Conservation (phyloP, 108 stramenopile species). For the Discostella stelligeroides region DNA sequence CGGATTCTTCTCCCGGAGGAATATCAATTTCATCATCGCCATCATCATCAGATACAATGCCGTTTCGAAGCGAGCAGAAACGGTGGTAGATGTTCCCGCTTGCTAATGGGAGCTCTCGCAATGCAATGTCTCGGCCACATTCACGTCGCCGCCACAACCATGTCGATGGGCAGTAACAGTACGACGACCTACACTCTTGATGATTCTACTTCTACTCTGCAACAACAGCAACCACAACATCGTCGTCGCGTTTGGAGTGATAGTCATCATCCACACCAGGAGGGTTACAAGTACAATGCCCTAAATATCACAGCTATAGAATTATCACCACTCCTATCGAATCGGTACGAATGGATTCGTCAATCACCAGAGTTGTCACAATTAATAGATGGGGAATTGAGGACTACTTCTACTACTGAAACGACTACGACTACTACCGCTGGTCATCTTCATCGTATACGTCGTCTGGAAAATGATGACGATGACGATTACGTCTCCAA, state of each 20-base stretch:
- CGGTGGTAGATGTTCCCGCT: not conserved
- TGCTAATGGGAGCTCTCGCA: not conserved
- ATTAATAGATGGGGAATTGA: constrained; percentile 22
- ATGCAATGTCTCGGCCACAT: not conserved
- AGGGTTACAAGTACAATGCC: not conserved
- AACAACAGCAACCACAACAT: too few species aligned
- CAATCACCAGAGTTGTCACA: constrained; percentile 29
- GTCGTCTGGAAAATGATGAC: constrained; percentile 12
- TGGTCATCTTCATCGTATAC: not conserved
- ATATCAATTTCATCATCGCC: too few species aligned
- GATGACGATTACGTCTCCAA: constrained; percentile 13
- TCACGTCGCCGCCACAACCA: not conserved
- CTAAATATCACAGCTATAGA: constrained; percentile 13
- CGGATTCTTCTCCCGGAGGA: too few species aligned
- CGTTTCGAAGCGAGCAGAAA: not conserved
- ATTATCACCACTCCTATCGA: constrained; percentile 2
- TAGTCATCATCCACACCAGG: not conserved
- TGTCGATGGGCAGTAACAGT: not conserved
- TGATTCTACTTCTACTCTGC: not conserved
- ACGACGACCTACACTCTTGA: not conserved
- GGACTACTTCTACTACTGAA: not conserved
- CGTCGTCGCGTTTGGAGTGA: not conserved
- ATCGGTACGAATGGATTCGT: constrained; percentile 30
- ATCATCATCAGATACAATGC: too few species aligned
- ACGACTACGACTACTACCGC: not conserved